A percentile compares a stretch with the other conserved stretches of the same genome.
Conservation (phyloP, 2,329 filamentous ascomycete genomes). For the Teratosphaeriaceae sp. region DNA sequence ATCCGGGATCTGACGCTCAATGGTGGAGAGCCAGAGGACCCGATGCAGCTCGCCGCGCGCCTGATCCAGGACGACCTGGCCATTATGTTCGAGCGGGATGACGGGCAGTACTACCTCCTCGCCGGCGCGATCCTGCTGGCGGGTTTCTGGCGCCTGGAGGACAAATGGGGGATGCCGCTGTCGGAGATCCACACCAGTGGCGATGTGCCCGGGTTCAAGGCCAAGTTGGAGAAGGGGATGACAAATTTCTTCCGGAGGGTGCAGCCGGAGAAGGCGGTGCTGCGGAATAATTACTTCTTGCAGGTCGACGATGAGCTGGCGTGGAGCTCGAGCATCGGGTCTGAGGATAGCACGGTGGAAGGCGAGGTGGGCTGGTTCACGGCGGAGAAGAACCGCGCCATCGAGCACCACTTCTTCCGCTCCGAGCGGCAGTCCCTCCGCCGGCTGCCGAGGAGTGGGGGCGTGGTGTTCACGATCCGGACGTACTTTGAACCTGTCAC, state of each 20-base stretch:
- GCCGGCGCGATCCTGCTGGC: slow-evolving; percentile 69
- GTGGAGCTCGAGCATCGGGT: slow-evolving; percentile 71
- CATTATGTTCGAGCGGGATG: slow-evolving; percentile 69
- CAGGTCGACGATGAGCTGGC: slow-evolving; percentile 73
- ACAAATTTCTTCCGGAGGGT: slow-evolving; percentile 71
- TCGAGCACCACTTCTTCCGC: slow-evolving; percentile 69
- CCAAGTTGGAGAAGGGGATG: slow-evolving; percentile 72
- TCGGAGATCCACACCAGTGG: slow-evolving; percentile 74
- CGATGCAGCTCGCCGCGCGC: slow-evolving; percentile 67
- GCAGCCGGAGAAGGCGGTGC: slow-evolving; percentile 57
- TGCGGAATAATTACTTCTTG: slow-evolving; percentile 80
- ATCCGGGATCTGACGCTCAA: slow-evolving; percentile 48
- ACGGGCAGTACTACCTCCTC: slow-evolving; percentile 75
- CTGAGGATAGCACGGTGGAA: slow-evolving; percentile 50
- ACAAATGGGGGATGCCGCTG: slow-evolving; percentile 75
- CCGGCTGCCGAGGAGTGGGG: slow-evolving; percentile 44
- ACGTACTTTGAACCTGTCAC: slow-evolving; percentile 72
- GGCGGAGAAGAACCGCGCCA: slow-evolving; percentile 64
- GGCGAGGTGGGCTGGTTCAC: slow-evolving; percentile 63
- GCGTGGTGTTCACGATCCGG: slow-evolving; percentile 64
- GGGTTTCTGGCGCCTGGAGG: slow-evolving; percentile 75
- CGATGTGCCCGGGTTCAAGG: slow-evolving; percentile 64
- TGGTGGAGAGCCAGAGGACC: slow-evolving; percentile 56
- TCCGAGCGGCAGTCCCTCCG: slow-evolving; percentile 67
- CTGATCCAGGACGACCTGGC: slow-evolving; percentile 77